phyloP scores from a whole-genome alignment of 768 basidiomycete genomes.

The Favolaschia claudopus region DNA sequence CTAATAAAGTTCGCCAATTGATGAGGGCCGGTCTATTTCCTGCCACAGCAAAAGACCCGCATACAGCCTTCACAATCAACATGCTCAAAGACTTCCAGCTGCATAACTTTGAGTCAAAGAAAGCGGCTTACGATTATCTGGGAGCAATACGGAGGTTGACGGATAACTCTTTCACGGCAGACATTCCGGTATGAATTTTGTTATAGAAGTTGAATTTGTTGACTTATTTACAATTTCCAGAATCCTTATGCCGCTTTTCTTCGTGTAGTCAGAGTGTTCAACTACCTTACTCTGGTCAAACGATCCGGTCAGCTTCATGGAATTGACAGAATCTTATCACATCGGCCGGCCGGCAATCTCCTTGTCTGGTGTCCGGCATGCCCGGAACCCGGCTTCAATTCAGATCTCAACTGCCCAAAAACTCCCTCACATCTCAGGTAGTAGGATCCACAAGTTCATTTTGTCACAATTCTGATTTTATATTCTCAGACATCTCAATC shows the following conservation, averaged over 20 bases:
- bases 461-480: too few relatives aligned
- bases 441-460: too few relatives aligned
- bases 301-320: constrained; percentile 22
- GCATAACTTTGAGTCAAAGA: constrained; percentile 22
- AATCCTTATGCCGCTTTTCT: constrained; percentile 20
- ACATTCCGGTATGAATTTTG: neutral
- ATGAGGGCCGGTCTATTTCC: constrained; percentile 16
- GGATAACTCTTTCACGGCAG: constrained; percentile 5
- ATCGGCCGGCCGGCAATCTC: neutral
- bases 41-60: constrained; percentile 6
- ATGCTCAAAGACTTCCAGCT: constrained; percentile 23
- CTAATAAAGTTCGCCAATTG: constrained; percentile 10
- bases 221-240: constrained; percentile 7
- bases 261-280: constrained; percentile 2
- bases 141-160: constrained; percentile 16
- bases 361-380: constrained; percentile 25
- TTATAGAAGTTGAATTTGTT: neutral
- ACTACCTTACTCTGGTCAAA: constrained; percentile 1
- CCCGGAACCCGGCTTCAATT: constrained; percentile 27
- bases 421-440: too few relatives aligned
- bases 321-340: neutral
- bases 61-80: constrained; percentile 24
- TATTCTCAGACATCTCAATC: constrained; percentile 5
- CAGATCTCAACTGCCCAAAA: neutral
- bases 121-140: constrained; percentile 19